Base-by-base conservation (phyloP, 352 stramenopile species). In the Globisporangium polare region DNA sequence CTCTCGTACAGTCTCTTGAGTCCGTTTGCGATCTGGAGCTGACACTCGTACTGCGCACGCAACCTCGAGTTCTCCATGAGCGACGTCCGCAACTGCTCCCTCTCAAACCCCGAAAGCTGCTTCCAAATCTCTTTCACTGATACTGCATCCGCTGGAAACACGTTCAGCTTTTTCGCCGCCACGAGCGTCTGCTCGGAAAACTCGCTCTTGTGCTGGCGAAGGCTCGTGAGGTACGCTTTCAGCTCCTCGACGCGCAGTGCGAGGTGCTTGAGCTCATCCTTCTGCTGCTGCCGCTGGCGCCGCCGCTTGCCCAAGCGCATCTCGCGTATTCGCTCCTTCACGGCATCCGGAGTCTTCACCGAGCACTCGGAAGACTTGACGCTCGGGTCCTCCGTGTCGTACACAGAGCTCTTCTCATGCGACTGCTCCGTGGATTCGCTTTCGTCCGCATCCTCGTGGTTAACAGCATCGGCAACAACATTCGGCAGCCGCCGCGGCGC, bases 51-150 rank as follows among this genome's bases (percentile, higher is more conserved):
- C 58, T 77, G 62, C 1, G 46, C 49, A 1, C 70, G 60, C 10
- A 80, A 51, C 0, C 70, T 58, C 62, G 69, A 63, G 59, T 80
- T 80, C 43, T 80, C 62, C 31, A 68, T 53, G 61, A 67, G 58
- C n/a, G 72, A 75, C 12, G 64, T 66, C 12, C 65, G 63, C 12
- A 73, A 61, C 57, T 75, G 63, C 5, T 59, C 53, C 50, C 72
- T 72, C 24, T 80, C 69, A 22, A 68, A 69, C 26, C 31, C 52
- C 2, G 72, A 60, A 13, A 77, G 77, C 8, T 56, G 69, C 42
- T 80, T 58, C 72, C 72, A 80, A 8, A 76, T 35, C 22, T 60
- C 65, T 53, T 46, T 64, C 7, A 50, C 20, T 20, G 63, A 69
- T 15, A 37, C 18, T 1, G 35, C 54, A 41, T 20, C 42, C n/a